phyloP scores from a whole-genome alignment of 2,329 filamentous ascomycete genomes.

The Xylariaceae sp. region DNA sequence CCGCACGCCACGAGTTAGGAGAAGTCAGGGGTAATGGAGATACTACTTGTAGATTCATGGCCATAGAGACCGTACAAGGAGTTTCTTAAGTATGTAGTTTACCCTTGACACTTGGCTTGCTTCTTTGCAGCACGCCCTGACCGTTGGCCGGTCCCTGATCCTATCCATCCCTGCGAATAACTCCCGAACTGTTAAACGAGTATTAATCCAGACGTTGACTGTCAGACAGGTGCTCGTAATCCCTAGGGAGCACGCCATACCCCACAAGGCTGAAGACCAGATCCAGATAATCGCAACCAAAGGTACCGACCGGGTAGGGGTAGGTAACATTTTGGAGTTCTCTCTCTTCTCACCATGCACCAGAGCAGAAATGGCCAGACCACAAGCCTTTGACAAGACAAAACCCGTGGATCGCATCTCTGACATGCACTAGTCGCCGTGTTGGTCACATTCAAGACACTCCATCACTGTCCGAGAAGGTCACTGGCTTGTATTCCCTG shows the following conservation, averaged over 20 bases:
- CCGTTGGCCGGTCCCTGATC: too few relatives aligned
- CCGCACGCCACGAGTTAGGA: too few relatives aligned
- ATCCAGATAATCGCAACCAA: neutral
- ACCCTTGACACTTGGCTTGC: too few relatives aligned
- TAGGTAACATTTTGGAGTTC: neutral
- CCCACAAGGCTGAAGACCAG: neutral
- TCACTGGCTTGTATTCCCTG: neutral
- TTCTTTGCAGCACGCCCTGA: too few relatives aligned
- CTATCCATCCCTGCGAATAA: too few relatives aligned
- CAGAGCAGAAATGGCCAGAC: neutral
- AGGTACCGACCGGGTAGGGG: neutral
- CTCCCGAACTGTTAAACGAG: neutral
- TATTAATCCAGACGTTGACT: neutral
- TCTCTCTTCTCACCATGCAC: neutral
- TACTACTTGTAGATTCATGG: too few relatives aligned
- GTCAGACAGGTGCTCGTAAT: neutral
- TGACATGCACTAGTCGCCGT: neutral
- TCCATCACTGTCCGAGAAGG: neutral
- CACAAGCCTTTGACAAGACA: neutral
- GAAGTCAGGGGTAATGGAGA: too few relatives aligned
- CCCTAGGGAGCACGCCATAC: neutral
- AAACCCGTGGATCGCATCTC: neutral
- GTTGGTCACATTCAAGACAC: neutral
- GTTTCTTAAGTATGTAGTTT: too few relatives aligned
- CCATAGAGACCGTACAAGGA: too few relatives aligned